Evolutionary conservation across 352 stramenopile species (phyloP).

Genomic region (Thraustotheca clavata): DNA sequence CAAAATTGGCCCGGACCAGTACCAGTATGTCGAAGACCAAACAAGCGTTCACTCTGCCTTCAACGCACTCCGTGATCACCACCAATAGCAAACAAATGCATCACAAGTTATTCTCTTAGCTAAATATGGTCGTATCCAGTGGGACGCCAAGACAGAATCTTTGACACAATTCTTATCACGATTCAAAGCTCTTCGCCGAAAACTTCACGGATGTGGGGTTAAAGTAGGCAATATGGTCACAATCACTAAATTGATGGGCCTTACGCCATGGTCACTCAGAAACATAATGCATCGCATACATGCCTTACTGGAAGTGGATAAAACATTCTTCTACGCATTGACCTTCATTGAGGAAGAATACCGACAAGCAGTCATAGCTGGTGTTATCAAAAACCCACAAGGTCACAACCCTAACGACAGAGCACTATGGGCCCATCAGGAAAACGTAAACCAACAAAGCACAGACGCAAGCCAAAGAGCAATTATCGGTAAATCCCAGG

Average conservation of each 20-base stretch:
- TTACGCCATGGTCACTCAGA: not conserved
- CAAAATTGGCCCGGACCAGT: conserved; percentile 3
- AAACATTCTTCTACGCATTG: not conserved
- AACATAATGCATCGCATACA: not conserved
- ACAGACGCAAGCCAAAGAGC: not conserved
- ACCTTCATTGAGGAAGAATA: not conserved
- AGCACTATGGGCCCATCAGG: too few species aligned
- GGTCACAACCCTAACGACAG: too few species aligned
- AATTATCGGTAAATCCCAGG: not conserved
- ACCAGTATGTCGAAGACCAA: not conserved
- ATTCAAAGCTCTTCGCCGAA: not conserved
- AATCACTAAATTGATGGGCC: not conserved
- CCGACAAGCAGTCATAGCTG: not conserved
- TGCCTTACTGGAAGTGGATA: not conserved
- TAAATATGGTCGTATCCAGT: not conserved
- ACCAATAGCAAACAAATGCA: not conserved
- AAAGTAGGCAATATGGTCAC: not conserved
- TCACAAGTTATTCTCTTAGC: not conserved
- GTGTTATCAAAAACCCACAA: not conserved
- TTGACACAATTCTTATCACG: not conserved
- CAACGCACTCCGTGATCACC: not conserved
- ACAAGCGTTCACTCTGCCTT: not conserved
- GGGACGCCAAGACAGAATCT: not conserved
- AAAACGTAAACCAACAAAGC: too few species aligned
- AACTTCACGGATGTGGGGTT: not conserved